These are phyloP conservation scores for Thalassiosira tumida DNA, from an alignment of 352 stramenopile species.

Conservation along the genomic window DNA sequence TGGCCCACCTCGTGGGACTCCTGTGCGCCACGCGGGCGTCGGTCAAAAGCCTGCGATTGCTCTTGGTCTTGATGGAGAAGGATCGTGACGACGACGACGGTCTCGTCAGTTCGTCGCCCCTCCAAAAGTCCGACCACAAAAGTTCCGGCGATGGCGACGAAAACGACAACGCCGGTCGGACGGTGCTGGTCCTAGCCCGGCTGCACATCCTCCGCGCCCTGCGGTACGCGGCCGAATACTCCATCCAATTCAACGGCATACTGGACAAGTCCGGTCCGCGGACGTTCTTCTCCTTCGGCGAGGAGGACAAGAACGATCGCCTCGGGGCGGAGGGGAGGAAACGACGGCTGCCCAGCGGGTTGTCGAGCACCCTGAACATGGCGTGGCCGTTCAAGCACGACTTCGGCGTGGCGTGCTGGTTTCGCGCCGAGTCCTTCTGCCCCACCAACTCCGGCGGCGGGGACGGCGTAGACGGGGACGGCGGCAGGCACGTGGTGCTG, in stretches of 20 bases:
- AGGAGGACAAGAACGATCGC: neutral
- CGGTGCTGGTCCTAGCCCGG: slow-evolving; percentile 42
- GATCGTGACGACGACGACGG: no score
- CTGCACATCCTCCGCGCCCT: slow-evolving; percentile 84
- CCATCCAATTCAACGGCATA: slow-evolving; percentile 69
- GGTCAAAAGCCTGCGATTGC: slow-evolving; percentile 73
- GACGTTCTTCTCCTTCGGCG: slow-evolving; percentile 88
- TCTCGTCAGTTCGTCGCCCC: no score
- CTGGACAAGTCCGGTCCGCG: slow-evolving; percentile 81
- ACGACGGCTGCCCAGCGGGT: slow-evolving; percentile 8
- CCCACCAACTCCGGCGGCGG: neutral
- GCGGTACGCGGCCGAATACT: slow-evolving; percentile 82
- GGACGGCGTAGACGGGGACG: neutral
- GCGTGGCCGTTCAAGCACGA: slow-evolving; percentile 90
- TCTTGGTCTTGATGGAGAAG: slow-evolving; percentile 77
- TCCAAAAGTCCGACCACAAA: neutral
- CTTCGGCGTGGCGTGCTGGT: slow-evolving; percentile 90
- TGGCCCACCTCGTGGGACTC: slow-evolving; percentile 84
- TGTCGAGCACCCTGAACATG: slow-evolving; percentile 54
- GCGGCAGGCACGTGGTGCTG: slow-evolving; percentile 67
- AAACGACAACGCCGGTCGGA: neutral
- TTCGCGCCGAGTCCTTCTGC: slow-evolving; percentile 88
- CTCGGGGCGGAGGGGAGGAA: neutral
- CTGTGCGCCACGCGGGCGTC: slow-evolving; percentile 79
- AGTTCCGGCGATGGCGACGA: neutral